Conservation (phyloP, 352 stramenopile species). For the Pythium aquatile region DNA sequence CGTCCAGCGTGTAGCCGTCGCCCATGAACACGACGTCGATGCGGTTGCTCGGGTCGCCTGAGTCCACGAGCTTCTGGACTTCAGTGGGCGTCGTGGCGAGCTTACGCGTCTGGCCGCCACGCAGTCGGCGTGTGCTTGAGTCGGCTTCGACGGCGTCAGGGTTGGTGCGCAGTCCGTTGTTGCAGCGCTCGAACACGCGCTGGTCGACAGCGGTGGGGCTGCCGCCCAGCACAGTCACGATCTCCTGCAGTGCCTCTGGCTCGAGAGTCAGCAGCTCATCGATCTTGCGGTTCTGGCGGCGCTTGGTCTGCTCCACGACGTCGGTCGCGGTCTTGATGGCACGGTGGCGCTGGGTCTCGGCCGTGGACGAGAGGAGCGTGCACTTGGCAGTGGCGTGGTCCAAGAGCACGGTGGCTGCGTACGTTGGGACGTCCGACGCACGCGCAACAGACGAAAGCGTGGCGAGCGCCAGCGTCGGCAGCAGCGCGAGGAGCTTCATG, state of each 20-base stretch:
- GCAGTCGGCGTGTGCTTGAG: neutral
- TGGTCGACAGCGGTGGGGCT: conserved; percentile 16
- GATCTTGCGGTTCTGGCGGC: conserved; percentile 22
- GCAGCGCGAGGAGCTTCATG: neutral
- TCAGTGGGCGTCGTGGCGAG: conserved; percentile 1
- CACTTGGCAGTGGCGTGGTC: conserved; percentile 2
- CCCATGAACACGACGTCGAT: conserved; percentile 50
- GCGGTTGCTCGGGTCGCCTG: conserved; percentile 33
- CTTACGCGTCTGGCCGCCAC: neutral
- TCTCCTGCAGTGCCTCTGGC: conserved; percentile 11
- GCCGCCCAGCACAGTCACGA: conserved; percentile 23
- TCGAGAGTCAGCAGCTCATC: conserved; percentile 14
- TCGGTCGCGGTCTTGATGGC: conserved; percentile 19
- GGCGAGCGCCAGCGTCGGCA: neutral
- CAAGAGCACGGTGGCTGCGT: conserved; percentile 9
- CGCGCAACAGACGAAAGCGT: neutral
- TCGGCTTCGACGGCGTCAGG: neutral
- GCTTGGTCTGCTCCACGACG: conserved; percentile 17
- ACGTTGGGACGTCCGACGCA: conserved; percentile 1
- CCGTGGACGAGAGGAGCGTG: conserved; percentile 17
- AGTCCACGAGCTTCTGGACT: conserved; percentile 35
- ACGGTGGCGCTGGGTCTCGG: conserved; percentile 21
- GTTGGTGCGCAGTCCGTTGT: conserved; percentile 4
- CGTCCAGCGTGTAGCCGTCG: conserved; percentile 36
- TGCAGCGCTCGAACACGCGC: neutral